Base-by-base conservation (phyloP, 2,329 filamentous ascomycete genomes). In the Aspergillus aculeatinus region DNA sequence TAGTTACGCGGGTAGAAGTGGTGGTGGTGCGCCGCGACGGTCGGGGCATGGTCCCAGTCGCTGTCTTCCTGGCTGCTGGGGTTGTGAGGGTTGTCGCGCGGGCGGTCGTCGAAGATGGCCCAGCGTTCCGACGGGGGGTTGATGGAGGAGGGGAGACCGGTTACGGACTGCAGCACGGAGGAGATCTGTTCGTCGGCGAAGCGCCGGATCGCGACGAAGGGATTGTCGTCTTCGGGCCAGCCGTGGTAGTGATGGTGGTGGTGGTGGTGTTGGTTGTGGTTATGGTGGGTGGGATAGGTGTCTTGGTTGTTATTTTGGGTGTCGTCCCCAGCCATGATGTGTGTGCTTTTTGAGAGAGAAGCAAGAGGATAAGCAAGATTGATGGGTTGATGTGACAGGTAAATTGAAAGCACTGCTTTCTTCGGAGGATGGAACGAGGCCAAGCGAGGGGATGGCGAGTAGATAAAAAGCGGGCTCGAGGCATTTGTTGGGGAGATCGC, bases 121-220 rank as follows among this genome's bases (percentile, higher is more conserved):
- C 76, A 79, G 48, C 67, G 68, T 52, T 71, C 69, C 25, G 69
- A 54, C 12, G 72, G 68, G 21, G 75, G 73, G 10, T 72, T 62
- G 5, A 68, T 64, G 11, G 72, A 60, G 4, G 77, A 74, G 19
- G 81, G 74, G 48, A 82, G 72, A 29, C 80, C 77, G 59, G 82
- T 81, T 57, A 86, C 74, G 19, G 79, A 79, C 62, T 82, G 81
- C 58, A 87, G 72, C 55, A 87, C 72, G 16, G 80, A 81, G 9
- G 79, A 81, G 65, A 87, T 79, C 59, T 84, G 82, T 51, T 82
- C 80, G 66, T 88, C 85, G 58, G 85, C 83, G 70, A 84, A 86
- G 63, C 82, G 83, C 65, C 85, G 85, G 74, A 87, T 87, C 31
- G 81, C 77, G 58, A 85, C 80, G 72, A 87, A 87, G 1, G 85